A percentile compares a stretch with the other conserved stretches of the same genome.
Evolutionary conservation across 805 yeast genomes (phyloP).

Genomic region (Barnettozyma californica): DNA sequence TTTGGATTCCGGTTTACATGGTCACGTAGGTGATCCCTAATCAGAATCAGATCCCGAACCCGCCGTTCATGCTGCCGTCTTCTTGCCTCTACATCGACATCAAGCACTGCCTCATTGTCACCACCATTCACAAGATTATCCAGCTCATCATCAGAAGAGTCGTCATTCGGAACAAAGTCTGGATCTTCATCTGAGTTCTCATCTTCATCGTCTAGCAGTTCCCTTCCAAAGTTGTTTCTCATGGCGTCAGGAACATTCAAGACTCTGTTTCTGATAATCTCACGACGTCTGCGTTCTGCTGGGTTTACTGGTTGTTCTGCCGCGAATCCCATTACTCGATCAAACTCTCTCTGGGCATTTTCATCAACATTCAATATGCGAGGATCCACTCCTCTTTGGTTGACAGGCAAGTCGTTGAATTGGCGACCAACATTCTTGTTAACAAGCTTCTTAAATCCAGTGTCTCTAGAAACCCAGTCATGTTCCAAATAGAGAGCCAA

Average conservation of each 20-base stretch:
- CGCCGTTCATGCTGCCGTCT: not conserved
- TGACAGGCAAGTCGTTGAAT: not conserved
- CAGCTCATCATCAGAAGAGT: slow-evolving; percentile 1
- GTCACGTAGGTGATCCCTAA: not conserved
- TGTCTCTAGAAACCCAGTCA: slow-evolving; percentile 68
- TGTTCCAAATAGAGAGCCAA: slow-evolving; percentile 51
- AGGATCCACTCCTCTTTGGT: not conserved
- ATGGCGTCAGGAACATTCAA: not conserved
- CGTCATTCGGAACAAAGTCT: slow-evolving; percentile 23
- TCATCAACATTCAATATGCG: not conserved
- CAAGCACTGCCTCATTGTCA: not conserved
- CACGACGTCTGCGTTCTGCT: not conserved
- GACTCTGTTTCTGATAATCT: not conserved
- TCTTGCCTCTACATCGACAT: not conserved
- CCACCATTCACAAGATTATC: not conserved
- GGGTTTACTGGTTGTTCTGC: not conserved
- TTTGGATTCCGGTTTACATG: not conserved
- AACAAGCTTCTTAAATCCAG: slow-evolving; percentile 57
- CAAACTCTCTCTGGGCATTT: not conserved
- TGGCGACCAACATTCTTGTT: slow-evolving; percentile 50
- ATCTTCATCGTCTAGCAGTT: slow-evolving; percentile 20
- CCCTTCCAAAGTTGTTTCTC: slow-evolving; percentile 7
- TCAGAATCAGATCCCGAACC: not conserved
- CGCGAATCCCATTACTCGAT: not conserved
- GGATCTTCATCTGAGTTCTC: slow-evolving; percentile 21